phyloP scores from a whole-genome alignment of 2,329 filamentous ascomycete species.

The Fusarium clavum region DNA sequence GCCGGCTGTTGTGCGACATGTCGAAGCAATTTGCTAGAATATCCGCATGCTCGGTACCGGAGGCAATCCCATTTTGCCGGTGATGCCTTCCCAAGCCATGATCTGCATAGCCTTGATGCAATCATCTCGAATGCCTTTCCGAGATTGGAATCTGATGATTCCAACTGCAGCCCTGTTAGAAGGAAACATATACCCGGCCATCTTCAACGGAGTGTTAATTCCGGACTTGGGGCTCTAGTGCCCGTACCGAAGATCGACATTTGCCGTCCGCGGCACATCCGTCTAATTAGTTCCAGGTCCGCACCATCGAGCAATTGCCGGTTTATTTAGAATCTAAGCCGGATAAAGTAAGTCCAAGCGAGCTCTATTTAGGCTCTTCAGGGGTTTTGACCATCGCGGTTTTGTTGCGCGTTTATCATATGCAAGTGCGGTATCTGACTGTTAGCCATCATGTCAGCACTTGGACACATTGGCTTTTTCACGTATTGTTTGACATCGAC shows the following conservation, averaged over 20 bases:
- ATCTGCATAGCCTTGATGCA: slow-evolving; percentile 10
- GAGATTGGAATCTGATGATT: slow-evolving; percentile 12
- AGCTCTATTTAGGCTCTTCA: slow-evolving; percentile 29
- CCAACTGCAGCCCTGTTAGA: slow-evolving; percentile 5
- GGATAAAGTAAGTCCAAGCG: slow-evolving; percentile 27
- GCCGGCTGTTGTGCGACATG: slow-evolving; percentile 33
- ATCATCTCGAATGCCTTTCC: slow-evolving; percentile 30
- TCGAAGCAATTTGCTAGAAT: slow-evolving; percentile 8
- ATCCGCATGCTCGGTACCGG: slow-evolving; percentile 15
- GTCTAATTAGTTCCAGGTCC: slow-evolving; percentile 38
- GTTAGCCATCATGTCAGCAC: slow-evolving; percentile 41
- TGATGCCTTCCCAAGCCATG: slow-evolving; percentile 3
- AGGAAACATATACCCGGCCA: slow-evolving; percentile 2
- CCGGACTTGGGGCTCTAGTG: slow-evolving; percentile 39
- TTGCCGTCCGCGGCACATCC: slow-evolving; percentile 46
- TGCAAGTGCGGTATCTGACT: slow-evolving; percentile 7
- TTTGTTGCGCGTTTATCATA: slow-evolving; percentile 27
- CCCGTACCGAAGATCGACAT: slow-evolving; percentile 44
- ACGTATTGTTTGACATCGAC: slow-evolving; percentile 14
- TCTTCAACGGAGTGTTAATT: slow-evolving; percentile 36
- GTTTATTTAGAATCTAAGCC: slow-evolving; percentile 21
- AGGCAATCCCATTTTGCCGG: slow-evolving; percentile 14
- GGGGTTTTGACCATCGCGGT: slow-evolving; percentile 12
- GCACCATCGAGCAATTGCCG: slow-evolving; percentile 43
- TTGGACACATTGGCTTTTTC: slow-evolving; percentile 32